Evolutionary conservation across 2,329 filamentous ascomycete species (phyloP).

Genomic region (Cordyceps fumosorosea): DNA sequence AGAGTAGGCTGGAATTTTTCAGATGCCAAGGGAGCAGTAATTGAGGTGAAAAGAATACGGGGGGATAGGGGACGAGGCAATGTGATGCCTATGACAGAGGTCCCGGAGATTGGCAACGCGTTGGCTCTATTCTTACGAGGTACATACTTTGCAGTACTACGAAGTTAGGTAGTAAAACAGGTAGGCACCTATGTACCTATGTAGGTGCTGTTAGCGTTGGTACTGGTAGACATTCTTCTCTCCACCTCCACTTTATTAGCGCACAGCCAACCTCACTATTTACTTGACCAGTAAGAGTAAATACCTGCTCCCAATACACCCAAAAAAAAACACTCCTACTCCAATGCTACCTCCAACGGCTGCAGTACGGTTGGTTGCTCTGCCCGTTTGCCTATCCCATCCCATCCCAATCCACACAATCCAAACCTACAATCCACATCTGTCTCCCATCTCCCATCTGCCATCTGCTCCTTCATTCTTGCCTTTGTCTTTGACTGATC

Average conservation of each 20-base stretch:
- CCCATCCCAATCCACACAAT: neutral
- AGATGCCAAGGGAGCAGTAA: neutral
- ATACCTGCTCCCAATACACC: neutral
- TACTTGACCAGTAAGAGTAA: neutral
- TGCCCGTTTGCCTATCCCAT: neutral
- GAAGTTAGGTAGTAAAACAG: neutral
- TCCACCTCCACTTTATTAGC: constrained; percentile 7
- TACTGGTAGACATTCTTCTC: neutral
- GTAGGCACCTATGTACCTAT: no score
- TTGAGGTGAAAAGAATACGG: neutral
- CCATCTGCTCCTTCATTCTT: neutral
- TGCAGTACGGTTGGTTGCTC: neutral
- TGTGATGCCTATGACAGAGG: neutral
- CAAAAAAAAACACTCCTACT: neutral
- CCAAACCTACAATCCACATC: neutral
- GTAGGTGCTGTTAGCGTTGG: no score
- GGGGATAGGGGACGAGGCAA: neutral
- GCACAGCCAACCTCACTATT: neutral
- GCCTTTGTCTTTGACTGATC: neutral
- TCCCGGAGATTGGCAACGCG: no score
- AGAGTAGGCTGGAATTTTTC: neutral
- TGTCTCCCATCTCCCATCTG: neutral
- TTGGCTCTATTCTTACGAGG: no score
- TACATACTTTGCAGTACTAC: no score
- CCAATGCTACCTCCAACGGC: neutral